These are phyloP conservation scores for Ophiostoma montium DNA, from an alignment of 2,329 filamentous ascomycete genomes.

Conservation along the genomic window DNA sequence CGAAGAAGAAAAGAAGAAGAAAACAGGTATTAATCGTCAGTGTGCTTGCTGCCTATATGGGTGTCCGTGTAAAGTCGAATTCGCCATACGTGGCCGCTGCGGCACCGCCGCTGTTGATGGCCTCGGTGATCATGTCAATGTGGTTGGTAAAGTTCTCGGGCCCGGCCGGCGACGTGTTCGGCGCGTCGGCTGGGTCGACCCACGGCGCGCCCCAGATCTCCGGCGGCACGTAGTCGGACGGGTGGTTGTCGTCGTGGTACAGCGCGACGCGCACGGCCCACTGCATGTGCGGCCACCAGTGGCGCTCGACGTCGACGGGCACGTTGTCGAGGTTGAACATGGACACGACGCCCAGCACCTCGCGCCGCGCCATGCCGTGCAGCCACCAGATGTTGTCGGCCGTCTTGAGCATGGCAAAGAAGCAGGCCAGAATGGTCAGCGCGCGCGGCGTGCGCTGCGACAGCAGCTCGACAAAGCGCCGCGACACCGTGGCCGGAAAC, in stretches of 20 bases:
- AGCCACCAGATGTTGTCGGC: conserved; percentile 57
- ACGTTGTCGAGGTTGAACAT: conserved; percentile 42
- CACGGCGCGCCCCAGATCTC: conserved; percentile 31
- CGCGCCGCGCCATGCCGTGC: conserved; percentile 48
- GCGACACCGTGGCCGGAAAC: conserved; percentile 50
- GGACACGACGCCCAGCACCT: conserved; percentile 49
- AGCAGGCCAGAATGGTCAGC: conserved; percentile 49
- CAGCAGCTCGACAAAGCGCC: conserved; percentile 45
- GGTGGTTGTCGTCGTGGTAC: conserved; percentile 36
- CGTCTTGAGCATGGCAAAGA: conserved; percentile 50
- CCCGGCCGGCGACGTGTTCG: neutral
- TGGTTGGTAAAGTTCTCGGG: conserved; percentile 25
- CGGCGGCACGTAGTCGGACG: conserved; percentile 32
- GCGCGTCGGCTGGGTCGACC: neutral
- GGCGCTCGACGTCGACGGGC: conserved; percentile 22
- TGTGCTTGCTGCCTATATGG: neutral
- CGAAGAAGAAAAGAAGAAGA: neutral
- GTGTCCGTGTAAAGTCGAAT: conserved; percentile 6
- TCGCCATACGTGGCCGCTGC: conserved; percentile 2
- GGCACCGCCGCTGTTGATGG: conserved; percentile 14
- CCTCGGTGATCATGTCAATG: conserved; percentile 31
- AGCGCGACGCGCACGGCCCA: conserved; percentile 46
- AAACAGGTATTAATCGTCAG: neutral
- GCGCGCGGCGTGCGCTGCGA: conserved; percentile 45
- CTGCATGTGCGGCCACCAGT: conserved; percentile 47